phyloP scores from a whole-genome alignment of 805 yeast genomes.

The Candida pseudofarinosa region DNA sequence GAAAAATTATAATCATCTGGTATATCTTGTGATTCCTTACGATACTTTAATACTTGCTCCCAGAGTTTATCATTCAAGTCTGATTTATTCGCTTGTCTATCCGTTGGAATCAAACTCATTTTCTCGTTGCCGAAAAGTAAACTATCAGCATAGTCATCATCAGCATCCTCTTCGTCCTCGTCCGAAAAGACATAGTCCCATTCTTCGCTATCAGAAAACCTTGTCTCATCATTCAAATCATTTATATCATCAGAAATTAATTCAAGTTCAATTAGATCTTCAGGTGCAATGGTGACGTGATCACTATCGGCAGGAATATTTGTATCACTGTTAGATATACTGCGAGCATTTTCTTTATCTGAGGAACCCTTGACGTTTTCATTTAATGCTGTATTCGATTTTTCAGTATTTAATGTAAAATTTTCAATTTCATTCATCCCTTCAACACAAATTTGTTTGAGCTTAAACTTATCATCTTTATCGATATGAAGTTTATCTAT shows the following conservation, averaged over 20 bases:
- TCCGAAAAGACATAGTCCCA: conserved; percentile 32
- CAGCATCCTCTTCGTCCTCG: conserved; percentile 28
- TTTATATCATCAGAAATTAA: conserved; percentile 48
- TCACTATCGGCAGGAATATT: background rate
- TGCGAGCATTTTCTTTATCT: background rate
- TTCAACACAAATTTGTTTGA: conserved; percentile 21
- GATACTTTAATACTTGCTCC: conserved; percentile 33
- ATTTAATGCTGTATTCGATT: background rate
- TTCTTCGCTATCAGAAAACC: conserved; percentile 30
- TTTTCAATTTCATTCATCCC: conserved; percentile 8
- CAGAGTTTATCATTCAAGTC: conserved; percentile 21
- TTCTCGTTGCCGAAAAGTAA: conserved; percentile 18
- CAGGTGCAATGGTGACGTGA: conserved; percentile 31
- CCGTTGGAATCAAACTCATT: conserved; percentile 9
- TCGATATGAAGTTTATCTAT: conserved; percentile 23
- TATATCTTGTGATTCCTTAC: conserved; percentile 8
- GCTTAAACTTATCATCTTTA: conserved; percentile 24
- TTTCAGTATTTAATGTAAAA: background rate
- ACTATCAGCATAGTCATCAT: conserved; percentile 29
- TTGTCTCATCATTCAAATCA: conserved; percentile 21
- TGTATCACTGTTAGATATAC: background rate
- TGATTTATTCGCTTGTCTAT: background rate
- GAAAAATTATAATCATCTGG: background rate
- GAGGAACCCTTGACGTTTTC: background rate
- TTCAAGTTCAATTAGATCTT: conserved; percentile 51